A percentile compares a stretch with the other conserved stretches of the same genome.
phyloP scores from a whole-genome alignment of 1,139 yeast species.

The Lodderomyces margitis region DNA sequence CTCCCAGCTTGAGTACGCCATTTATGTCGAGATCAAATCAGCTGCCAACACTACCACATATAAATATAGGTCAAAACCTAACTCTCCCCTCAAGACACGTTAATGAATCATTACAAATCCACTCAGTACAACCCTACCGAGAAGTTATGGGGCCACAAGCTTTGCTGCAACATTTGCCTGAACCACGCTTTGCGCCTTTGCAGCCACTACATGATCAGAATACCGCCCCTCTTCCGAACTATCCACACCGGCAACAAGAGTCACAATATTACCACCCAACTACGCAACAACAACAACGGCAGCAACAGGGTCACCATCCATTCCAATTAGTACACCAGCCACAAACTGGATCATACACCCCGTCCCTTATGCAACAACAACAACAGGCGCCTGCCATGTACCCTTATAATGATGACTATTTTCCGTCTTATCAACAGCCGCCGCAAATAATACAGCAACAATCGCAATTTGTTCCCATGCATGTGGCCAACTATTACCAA shows the following conservation, averaged over 20 bases:
- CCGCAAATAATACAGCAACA: constrained; percentile 4
- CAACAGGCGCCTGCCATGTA: neutral
- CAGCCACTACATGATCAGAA: neutral
- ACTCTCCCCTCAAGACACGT: neutral
- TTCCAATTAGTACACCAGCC: neutral
- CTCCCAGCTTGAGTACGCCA: neutral
- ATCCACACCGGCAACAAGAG: neutral
- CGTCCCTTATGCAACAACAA: neutral
- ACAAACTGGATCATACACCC: neutral
- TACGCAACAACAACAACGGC: neutral
- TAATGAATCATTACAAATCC: neutral
- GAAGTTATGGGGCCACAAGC: neutral
- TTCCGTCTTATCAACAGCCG: constrained; percentile 4
- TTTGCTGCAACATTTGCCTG: neutral
- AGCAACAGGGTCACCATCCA: constrained; percentile 1
- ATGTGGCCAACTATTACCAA: neutral
- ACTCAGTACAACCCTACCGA: neutral
- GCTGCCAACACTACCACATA: neutral
- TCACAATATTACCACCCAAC: neutral
- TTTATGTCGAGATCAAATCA: neutral
- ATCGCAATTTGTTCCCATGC: constrained; percentile 4
- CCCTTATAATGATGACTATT: neutral
- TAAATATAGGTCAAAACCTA: neutral
- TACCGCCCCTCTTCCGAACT: neutral
- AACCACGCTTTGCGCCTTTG: neutral